Conservation (phyloP, 2,329 filamentous ascomycete genomes). For the Aspergillus hortae region DNA sequence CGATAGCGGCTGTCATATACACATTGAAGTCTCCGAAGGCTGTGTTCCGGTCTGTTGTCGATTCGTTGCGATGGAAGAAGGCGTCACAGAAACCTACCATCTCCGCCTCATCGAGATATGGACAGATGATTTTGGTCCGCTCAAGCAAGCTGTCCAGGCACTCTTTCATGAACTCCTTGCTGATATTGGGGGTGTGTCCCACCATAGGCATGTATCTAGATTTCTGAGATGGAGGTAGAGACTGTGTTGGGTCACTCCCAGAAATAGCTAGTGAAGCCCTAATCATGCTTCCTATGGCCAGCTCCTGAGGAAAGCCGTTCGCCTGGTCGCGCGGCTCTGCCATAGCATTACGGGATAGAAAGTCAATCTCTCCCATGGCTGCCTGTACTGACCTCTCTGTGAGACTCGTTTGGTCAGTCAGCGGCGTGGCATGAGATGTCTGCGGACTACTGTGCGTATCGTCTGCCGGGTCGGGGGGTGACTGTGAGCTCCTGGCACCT, state of each 20-base stretch:
- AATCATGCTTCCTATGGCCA: constrained; percentile 19
- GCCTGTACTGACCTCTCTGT: constrained; percentile 15
- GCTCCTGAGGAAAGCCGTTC: constrained; percentile 16
- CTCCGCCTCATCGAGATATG: constrained; percentile 10
- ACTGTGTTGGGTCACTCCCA: constrained; percentile 11
- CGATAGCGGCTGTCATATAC: constrained; percentile 13
- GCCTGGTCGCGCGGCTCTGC: constrained; percentile 25
- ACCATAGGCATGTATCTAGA: not conserved
- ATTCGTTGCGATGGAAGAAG: constrained; percentile 4
- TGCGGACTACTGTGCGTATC: not conserved
- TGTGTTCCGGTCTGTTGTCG: too few relatives aligned
- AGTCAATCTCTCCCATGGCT: constrained; percentile 29
- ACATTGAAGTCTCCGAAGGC: constrained; percentile 10
- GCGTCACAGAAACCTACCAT: constrained; percentile 9
- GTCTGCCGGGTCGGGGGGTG: not conserved
- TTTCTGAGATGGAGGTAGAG: not conserved
- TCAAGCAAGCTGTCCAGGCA: constrained; percentile 13
- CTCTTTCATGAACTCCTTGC: constrained; percentile 1
- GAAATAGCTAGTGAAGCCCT: constrained; percentile 13
- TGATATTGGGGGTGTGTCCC: not conserved
- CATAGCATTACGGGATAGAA: constrained; percentile 30
- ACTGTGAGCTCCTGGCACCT: not conserved
- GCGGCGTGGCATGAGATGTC: not conserved
- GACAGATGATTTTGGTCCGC: constrained; percentile 5
- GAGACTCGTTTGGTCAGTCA: not conserved